Base-by-base conservation (phyloP, 306 rosid genomes). In the Trifolium dubium region DNA sequence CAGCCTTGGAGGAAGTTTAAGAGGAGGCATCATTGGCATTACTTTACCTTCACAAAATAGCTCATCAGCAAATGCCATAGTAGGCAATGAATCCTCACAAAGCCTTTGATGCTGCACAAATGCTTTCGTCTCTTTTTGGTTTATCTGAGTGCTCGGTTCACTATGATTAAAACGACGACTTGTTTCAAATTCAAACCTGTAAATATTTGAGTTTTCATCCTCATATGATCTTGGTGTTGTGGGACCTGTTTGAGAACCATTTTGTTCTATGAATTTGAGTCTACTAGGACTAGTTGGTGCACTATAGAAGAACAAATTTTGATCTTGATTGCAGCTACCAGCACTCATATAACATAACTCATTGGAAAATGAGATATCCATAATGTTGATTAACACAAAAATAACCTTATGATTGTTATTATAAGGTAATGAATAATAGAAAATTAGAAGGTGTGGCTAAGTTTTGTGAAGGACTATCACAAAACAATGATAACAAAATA, bases 41-140 rank as follows among this genome's bases (percentile, higher is more conserved):
- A 91, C 96, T 72, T 84, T 88, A 10, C 97, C 97, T 49, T 89
- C 82, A 71, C 86, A 81, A 76, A 93, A 90, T 32, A 90, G 53
- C 83, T 93, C 97, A 77, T 93, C 96, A 19, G 97, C 96, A 82
- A 87, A 90, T 59, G 96, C 87, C 89, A 90, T 89, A 18, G 79
- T 28, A 14, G 86, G 92, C 69, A 80, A 44, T 3, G 86, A 78
- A 51, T 62, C 81, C 29, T 54, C 81, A 12, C 69, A 67, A 61
- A 14, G 23, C 62, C 19, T 62, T 37, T 77, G 35, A 46, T 77
- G 50, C 15, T 53, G 69, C 43, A 54, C 72, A 18, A 49, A 9
- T 17, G 47, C 30, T 23, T 19, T 65, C 2, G 67, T 75, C 23
- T 15, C 56, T 56, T 70, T 75, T 64, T 61, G 83, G 67, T 43